Percentiles rank a stretch among this genome's conserved stretches.
Evolutionary conservation across 2,329 filamentous ascomycete species (phyloP).

Genomic region (Claviceps sp.): DNA sequence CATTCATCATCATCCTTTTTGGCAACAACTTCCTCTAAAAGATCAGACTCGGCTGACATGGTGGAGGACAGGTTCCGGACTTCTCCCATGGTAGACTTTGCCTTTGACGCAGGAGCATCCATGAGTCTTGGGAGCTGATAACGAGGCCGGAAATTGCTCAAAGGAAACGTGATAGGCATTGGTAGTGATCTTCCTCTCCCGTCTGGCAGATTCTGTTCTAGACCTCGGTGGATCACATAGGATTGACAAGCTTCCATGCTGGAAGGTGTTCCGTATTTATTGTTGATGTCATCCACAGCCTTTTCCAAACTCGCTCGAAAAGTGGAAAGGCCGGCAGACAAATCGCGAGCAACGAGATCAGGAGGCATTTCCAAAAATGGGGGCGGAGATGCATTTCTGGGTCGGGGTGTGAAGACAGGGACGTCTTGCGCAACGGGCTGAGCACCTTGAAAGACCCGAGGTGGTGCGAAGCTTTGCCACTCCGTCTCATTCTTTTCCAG

Average conservation of each 20-base stretch:
- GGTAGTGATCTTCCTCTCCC: neutral
- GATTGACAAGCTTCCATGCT: neutral
- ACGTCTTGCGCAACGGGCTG: neutral
- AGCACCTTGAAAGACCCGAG: neutral
- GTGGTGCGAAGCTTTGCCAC: neutral
- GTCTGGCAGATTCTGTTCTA: neutral
- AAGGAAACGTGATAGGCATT: neutral
- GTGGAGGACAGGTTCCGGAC: conserved; percentile 4
- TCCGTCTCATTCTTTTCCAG: conserved; percentile 6
- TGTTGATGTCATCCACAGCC: conserved; percentile 16
- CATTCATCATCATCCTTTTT: neutral
- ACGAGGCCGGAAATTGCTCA: conserved; percentile 8
- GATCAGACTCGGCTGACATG: neutral
- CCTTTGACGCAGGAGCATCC: conserved; percentile 2
- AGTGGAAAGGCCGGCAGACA: conserved; percentile 10
- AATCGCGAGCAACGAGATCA: conserved; percentile 13
- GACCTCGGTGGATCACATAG: neutral
- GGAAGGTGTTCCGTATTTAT: conserved; percentile 13
- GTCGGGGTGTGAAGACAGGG: neutral
- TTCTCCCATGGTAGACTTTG: conserved; percentile 7
- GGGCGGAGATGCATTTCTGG: conserved; percentile 7
- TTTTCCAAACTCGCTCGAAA: conserved; percentile 18
- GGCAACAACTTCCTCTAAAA: neutral
- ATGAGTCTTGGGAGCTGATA: conserved; percentile 9
- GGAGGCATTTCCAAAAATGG: conserved; percentile 17